These are phyloP conservation scores for Aspergillus phoenicis DNA, from an alignment of 2,329 filamentous ascomycete species.

Conservation along the genomic window DNA sequence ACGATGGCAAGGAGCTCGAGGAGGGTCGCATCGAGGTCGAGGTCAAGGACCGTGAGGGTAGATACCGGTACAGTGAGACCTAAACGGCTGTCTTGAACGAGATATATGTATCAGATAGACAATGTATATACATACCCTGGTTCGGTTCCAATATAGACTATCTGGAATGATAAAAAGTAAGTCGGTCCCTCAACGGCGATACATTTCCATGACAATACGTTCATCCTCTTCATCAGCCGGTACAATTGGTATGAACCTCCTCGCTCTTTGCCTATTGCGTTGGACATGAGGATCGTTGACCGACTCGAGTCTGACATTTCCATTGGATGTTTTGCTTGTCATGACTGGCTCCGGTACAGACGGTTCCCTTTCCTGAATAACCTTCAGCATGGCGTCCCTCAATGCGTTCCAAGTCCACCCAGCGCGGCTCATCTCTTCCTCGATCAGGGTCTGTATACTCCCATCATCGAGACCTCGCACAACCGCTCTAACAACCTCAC, in stretches of 20 bases:
- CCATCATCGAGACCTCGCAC: conserved; percentile 33
- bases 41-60: conserved; percentile 75
- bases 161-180: not conserved
- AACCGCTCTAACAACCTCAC: conserved; percentile 32
- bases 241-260: conserved; percentile 34
- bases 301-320: not conserved
- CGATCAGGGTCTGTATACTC: conserved; percentile 20
- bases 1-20: conserved; percentile 79
- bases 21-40: conserved; percentile 82
- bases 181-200: not conserved
- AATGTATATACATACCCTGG: conserved; percentile 12
- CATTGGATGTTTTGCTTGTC: not conserved
- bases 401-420: conserved; percentile 33
- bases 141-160: not conserved
- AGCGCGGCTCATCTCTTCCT: conserved; percentile 24
- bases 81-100: conserved; percentile 34
- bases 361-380: not conserved
- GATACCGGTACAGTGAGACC: conserved; percentile 76
- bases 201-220: conserved; percentile 11
- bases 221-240: conserved; percentile 33
- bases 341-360: not conserved
- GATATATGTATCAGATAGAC: not conserved
- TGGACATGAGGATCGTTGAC: not conserved
- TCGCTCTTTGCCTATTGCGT: conserved; percentile 21
- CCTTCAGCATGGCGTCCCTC: conserved; percentile 14